Evolutionary conservation across 2,329 filamentous ascomycete species (phyloP).

Genomic region (Penicillium sp.): DNA sequence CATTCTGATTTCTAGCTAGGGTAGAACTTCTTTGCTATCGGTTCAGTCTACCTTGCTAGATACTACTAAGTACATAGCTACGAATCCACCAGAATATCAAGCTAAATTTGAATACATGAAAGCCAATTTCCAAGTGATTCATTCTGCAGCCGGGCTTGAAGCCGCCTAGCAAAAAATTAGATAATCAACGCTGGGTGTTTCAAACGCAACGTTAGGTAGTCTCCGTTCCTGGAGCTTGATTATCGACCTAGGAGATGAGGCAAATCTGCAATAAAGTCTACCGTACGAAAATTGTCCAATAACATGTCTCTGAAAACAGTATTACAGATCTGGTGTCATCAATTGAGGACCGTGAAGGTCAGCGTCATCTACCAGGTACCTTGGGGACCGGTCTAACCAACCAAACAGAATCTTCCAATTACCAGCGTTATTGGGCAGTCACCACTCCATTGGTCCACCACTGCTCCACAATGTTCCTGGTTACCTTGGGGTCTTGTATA

Average conservation of each 20-base stretch:
- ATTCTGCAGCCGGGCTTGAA: no score
- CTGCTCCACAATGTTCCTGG: slow-evolving; percentile 5
- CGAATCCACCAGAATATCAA: no score
- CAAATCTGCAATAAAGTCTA: not conserved
- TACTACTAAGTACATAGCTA: no score
- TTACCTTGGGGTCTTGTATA: slow-evolving; percentile 15
- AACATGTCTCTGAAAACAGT: not conserved
- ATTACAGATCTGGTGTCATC: slow-evolving; percentile 3
- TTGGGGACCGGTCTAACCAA: slow-evolving; percentile 12
- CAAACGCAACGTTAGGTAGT: not conserved
- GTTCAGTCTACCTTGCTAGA: no score
- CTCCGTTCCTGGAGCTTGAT: not conserved
- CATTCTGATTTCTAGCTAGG: no score
- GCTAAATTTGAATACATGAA: no score
- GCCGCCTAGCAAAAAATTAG: no score
- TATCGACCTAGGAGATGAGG: not conserved
- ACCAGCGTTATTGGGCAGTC: slow-evolving; percentile 10
- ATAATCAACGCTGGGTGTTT: no score
- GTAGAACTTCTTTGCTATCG: no score
- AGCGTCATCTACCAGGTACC: slow-evolving; percentile 17
- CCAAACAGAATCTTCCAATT: slow-evolving; percentile 19
- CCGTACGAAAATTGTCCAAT: not conserved
- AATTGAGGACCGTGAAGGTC: slow-evolving; percentile 26
- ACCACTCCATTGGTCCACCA: slow-evolving; percentile 5
- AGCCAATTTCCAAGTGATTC: no score